A percentile compares a stretch with the other conserved stretches of the same genome.
Conservation (phyloP, 2,329 filamentous ascomycete species). For the Exophiala viscosa region DNA sequence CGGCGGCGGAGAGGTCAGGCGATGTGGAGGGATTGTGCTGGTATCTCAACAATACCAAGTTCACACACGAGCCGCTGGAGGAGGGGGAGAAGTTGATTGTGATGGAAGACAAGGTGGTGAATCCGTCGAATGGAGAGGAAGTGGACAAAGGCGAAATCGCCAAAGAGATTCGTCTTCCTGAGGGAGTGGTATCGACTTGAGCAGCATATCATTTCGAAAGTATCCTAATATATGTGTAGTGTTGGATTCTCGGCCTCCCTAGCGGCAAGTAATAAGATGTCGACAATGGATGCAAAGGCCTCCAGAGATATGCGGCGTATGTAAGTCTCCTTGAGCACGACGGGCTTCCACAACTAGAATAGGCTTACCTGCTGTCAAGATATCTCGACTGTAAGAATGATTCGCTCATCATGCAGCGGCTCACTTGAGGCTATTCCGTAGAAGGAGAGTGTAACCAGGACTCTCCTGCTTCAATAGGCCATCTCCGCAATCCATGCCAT, state of each 20-base stretch:
- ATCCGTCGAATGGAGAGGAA: constrained; percentile 5
- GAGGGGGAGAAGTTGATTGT: constrained; percentile 14
- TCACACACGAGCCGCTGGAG: constrained; percentile 18
- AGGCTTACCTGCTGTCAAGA: too few relatives aligned
- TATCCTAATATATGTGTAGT: too few relatives aligned
- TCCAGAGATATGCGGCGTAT: too few relatives aligned
- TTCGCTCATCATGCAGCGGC: too few relatives aligned
- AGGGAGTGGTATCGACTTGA: constrained; percentile 17
- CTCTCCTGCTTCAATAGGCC: background rate
- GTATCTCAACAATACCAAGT: constrained; percentile 26
- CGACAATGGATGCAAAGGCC: too few relatives aligned
- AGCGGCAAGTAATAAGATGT: too few relatives aligned
- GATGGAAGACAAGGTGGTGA: constrained; percentile 13
- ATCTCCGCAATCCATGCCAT: background rate
- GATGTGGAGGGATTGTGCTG: constrained; percentile 24
- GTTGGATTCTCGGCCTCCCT: too few relatives aligned
- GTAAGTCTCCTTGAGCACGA: too few relatives aligned
- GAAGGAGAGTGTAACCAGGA: background rate
- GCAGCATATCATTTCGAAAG: too few relatives aligned
- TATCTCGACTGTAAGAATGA: too few relatives aligned
- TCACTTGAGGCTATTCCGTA: background rate
- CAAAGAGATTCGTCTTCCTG: constrained; percentile 12
- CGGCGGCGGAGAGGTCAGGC: constrained; percentile 26
- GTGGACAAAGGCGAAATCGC: constrained; percentile 10
- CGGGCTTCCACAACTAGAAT: too few relatives aligned